Evolutionary conservation across 2,329 filamentous ascomycete species (phyloP).

Genomic region (Nothophaeocryptopus gaeumannii): DNA sequence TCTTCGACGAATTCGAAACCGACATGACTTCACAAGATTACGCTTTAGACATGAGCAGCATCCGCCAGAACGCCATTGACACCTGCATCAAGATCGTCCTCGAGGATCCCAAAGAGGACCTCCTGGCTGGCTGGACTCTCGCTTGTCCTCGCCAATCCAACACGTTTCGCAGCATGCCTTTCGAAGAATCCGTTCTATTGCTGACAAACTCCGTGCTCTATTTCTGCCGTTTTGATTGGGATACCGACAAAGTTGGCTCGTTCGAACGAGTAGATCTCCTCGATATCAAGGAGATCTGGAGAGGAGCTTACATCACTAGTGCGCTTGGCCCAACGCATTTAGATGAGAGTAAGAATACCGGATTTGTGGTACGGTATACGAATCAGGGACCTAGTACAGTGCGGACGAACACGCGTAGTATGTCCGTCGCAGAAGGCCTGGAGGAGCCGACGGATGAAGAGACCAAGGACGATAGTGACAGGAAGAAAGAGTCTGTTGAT

Average conservation of each 20-base stretch:
- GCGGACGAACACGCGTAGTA: constrained; percentile 79
- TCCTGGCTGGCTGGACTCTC: constrained; percentile 86
- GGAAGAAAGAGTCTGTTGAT: constrained; percentile 20
- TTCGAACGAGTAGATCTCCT: constrained; percentile 82
- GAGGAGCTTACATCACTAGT: constrained; percentile 86
- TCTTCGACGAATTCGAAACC: constrained; percentile 92
- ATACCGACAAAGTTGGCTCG: constrained; percentile 85
- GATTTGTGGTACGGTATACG: constrained; percentile 75
- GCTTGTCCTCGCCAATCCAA: constrained; percentile 72
- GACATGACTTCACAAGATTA: constrained; percentile 93
- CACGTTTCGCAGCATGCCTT: constrained; percentile 63
- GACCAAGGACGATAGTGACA: constrained; percentile 20
- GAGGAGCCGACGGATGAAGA: constrained; percentile 28
- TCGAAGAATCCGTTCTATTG: constrained; percentile 85
- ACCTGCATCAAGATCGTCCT: constrained; percentile 83
- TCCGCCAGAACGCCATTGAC: constrained; percentile 86
- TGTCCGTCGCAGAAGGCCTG: constrained; percentile 57
- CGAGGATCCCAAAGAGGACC: constrained; percentile 72
- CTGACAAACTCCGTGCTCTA: constrained; percentile 84
- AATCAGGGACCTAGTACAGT: constrained; percentile 65
- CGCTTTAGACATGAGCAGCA: constrained; percentile 77
- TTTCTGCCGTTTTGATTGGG: constrained; percentile 90
- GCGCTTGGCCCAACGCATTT: constrained; percentile 74
- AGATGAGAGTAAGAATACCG: constrained; percentile 77
- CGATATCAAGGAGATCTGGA: constrained; percentile 69